Base-by-base conservation (phyloP, 495 filamentous ascomycete species). In the Podospora anserina region DNA sequence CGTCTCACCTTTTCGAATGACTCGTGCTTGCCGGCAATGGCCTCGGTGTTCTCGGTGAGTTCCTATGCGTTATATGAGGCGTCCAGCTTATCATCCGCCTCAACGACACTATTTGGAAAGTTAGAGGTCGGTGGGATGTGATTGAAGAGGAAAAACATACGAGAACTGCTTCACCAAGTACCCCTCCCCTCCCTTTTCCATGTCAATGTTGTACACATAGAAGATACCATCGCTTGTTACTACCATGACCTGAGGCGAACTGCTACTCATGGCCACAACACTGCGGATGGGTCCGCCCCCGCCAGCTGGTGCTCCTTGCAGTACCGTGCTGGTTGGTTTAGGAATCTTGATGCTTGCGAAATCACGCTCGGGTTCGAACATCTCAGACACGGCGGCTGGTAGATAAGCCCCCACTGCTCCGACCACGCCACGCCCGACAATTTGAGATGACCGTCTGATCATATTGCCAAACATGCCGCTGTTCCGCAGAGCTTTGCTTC, bases 311-410 rank as follows among this genome's bases (percentile, higher is more conserved):
- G 78, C 66, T 78, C 3, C 60, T 74, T 68, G 78, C 2, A 49
- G 39, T 49, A 49, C 15, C 67, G 71, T 68, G 26, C 73, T 72
- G 32, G 74, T 78, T 23, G 83, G 73, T 74, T 90, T 91, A n/a
- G 95, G 95, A 28, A 99, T 84, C 77, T 94, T 97, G 72, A 97
- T 89, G 85, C 91, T 97, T 1, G 95, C 95, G 79, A 99, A 98
- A 77, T 99, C 96, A 60, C 95, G 87, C 58, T 91, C 84, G 16
- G 95, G 95, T 74, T 99, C 96, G 92, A 92, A 97, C 86, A 98
- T 97, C 79, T 98, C 93, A 26, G 93, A 93, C 5, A 99, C 93
- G 0, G 93, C 90, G 72, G 88, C 89, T 1, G 95, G 95, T 7
- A 99, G 84, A 73, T 99, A 99, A 0, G 92, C 92, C 4, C 93